A percentile compares a stretch with the other conserved stretches of the same genome.
Conservation (phyloP, 805 yeast genomes). For the Wickerhamiella alocasiicola region DNA sequence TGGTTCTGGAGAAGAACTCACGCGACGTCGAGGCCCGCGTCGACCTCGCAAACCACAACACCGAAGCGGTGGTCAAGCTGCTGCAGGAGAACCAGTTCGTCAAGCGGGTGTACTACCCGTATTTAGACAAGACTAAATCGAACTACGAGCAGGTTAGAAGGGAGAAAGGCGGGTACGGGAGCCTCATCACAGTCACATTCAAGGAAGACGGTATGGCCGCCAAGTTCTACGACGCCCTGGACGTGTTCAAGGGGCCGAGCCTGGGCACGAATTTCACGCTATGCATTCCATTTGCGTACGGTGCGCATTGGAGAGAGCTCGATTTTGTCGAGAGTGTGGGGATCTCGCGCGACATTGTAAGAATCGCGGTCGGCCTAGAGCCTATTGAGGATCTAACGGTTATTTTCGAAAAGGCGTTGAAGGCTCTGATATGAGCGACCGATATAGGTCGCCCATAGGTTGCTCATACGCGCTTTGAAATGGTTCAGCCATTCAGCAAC, state of each 20-base stretch:
- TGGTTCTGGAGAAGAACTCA: slow-evolving; percentile 65
- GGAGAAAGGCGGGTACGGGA: slow-evolving; percentile 70
- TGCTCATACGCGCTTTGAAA: too few relatives aligned
- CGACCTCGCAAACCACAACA: slow-evolving; percentile 14
- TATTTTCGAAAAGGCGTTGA: slow-evolving; percentile 38
- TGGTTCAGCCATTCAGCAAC: too few relatives aligned
- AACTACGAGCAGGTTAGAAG: slow-evolving; percentile 44
- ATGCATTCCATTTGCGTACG: slow-evolving; percentile 70
- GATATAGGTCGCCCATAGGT: too few relatives aligned
- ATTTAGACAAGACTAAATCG: slow-evolving; percentile 28
- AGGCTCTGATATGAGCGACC: not conserved
- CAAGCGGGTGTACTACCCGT: slow-evolving; percentile 50
- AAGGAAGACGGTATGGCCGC: slow-evolving; percentile 47
- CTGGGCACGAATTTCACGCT: slow-evolving; percentile 74
- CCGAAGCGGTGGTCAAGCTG: slow-evolving; percentile 7
- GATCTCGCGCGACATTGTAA: slow-evolving; percentile 55
- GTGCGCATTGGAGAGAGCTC: slow-evolving; percentile 68
- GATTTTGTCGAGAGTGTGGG: slow-evolving; percentile 70
- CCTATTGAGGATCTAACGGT: slow-evolving; percentile 41
- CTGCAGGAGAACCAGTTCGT: slow-evolving; percentile 31
- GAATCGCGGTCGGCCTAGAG: slow-evolving; percentile 75
- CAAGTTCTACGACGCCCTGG: slow-evolving; percentile 51
- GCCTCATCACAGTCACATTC: slow-evolving; percentile 60
- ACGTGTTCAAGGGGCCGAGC: slow-evolving; percentile 71
- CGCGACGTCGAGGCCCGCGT: slow-evolving; percentile 55